Evolutionary conservation across 2,329 filamentous ascomycete species (phyloP).

Genomic region (Aspergillus quadricinctus): DNA sequence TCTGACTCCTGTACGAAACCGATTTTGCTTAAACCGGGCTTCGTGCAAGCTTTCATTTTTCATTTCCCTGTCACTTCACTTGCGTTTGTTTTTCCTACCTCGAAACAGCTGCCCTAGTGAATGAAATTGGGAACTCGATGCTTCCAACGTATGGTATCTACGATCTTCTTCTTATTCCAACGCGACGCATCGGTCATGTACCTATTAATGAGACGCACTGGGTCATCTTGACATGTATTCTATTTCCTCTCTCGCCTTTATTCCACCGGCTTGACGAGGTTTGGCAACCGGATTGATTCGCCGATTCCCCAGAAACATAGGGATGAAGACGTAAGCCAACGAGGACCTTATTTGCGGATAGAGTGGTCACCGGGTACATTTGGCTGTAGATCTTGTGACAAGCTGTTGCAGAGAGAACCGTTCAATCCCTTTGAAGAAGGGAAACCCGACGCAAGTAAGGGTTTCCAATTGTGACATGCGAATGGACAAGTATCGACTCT

Average conservation of each 20-base stretch:
- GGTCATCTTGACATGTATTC: constrained; percentile 14
- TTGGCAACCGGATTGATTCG: background rate
- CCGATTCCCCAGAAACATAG: background rate
- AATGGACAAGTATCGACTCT: background rate
- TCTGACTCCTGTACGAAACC: constrained; percentile 1
- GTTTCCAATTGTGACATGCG: background rate
- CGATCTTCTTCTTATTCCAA: constrained; percentile 15
- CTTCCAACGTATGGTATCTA: constrained; percentile 13
- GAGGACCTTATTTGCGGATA: background rate
- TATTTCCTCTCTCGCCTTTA: background rate
- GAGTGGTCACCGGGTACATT: background rate
- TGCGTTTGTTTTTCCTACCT: background rate
- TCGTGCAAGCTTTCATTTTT: background rate
- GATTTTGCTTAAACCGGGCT: constrained; percentile 1
- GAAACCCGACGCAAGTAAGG: background rate
- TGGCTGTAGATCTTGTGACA: background rate
- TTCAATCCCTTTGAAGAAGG: too few species aligned
- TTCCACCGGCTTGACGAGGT: background rate
- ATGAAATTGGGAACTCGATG: constrained; percentile 8
- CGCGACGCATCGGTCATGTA: constrained; percentile 24
- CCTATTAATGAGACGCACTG: constrained; percentile 29
- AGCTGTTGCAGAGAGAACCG: background rate
- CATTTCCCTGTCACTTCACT: background rate
- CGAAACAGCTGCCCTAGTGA: background rate
- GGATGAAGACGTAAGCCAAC: background rate